Conservation (phyloP, 139 green algal species). For the Micractinium conductrix region DNA sequence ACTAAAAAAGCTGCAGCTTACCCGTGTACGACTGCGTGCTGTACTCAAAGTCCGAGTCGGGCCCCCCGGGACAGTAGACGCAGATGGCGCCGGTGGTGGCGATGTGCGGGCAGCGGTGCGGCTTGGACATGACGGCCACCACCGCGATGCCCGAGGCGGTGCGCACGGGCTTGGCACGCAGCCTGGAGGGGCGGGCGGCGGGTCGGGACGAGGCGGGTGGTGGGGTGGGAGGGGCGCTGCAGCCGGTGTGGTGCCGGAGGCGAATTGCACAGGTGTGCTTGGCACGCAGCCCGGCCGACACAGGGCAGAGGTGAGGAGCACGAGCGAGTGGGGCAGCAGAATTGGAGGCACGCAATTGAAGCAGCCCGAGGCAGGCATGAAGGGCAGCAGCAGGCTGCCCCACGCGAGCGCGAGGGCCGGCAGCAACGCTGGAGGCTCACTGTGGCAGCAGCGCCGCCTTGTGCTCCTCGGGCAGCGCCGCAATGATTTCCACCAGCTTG, state of each 20-base stretch:
- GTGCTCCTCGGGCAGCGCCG: conserved; percentile 95
- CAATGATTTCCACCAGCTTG: conserved; percentile 99
- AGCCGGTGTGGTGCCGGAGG: too few species aligned
- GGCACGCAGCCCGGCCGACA: too few species aligned
- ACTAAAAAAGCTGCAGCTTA: too few species aligned
- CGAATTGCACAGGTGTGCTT: too few species aligned
- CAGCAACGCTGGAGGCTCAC: background rate
- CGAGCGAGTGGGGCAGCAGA: too few species aligned
- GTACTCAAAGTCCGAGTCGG: conserved; percentile 99
- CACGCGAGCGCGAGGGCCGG: too few species aligned
- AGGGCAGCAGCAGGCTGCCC: background rate
- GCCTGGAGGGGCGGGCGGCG: conserved; percentile 29
- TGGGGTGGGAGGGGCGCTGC: background rate
- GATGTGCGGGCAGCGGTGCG: conserved; percentile 98
- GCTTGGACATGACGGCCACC: conserved; percentile 99
- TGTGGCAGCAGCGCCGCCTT: conserved; percentile 58
- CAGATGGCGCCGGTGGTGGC: conserved; percentile 99
- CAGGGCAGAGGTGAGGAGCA: too few species aligned
- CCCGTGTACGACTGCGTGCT: conserved; percentile 89
- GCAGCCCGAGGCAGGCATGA: background rate
- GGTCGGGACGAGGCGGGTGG: too few species aligned
- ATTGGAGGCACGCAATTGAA: background rate
- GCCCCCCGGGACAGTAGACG: conserved; percentile 98
- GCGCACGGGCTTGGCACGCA: conserved; percentile 86
- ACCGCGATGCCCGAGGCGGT: conserved; percentile 98